Evolutionary conservation across 2,329 filamentous ascomycete species (phyloP).

Genomic region (Coleophoma cylindrospora): DNA sequence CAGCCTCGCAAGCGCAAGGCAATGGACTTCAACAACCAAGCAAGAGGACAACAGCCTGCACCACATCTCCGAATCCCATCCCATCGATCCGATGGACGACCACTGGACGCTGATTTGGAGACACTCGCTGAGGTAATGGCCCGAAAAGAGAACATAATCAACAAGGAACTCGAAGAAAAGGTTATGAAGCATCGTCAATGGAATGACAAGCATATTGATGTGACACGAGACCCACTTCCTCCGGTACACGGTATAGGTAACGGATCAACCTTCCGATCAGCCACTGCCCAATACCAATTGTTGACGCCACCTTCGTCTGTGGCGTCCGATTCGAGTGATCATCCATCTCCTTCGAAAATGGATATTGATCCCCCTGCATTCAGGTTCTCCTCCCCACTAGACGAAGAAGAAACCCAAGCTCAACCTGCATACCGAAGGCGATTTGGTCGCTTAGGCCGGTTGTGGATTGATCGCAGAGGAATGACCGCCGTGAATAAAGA

Average conservation of each 20-base stretch:
- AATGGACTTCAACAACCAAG: conserved; percentile 41
- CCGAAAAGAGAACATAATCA: conserved; percentile 77
- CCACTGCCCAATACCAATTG: conserved; percentile 63
- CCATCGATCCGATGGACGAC: conserved; percentile 59
- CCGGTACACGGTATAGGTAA: conserved; percentile 63
- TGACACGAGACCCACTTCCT: conserved; percentile 79
- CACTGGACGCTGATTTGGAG: conserved; percentile 73
- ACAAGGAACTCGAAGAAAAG: conserved; percentile 79
- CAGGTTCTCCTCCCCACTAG: conserved; percentile 20
- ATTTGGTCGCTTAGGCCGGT: conserved; percentile 75
- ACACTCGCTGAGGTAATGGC: conserved; percentile 70
- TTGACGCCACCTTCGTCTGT: conserved; percentile 56
- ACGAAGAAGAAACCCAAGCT: conserved; percentile 21
- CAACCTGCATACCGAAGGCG: conserved; percentile 73
- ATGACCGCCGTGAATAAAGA: conserved; percentile 48
- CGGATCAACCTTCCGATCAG: conserved; percentile 63
- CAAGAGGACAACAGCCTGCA: conserved; percentile 51
- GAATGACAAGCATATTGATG: conserved; percentile 86
- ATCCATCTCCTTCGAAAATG: conserved; percentile 22
- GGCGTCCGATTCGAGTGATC: conserved; percentile 28
- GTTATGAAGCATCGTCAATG: conserved; percentile 84
- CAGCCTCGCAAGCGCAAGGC: conserved; percentile 69
- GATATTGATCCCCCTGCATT: conserved; percentile 17
- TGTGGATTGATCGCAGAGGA: conserved; percentile 84
- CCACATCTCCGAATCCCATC: conserved; percentile 65